These are phyloP conservation scores for Aureobasidium sp. DNA, from an alignment of 2,329 filamentous ascomycete species.

Conservation along the genomic window DNA sequence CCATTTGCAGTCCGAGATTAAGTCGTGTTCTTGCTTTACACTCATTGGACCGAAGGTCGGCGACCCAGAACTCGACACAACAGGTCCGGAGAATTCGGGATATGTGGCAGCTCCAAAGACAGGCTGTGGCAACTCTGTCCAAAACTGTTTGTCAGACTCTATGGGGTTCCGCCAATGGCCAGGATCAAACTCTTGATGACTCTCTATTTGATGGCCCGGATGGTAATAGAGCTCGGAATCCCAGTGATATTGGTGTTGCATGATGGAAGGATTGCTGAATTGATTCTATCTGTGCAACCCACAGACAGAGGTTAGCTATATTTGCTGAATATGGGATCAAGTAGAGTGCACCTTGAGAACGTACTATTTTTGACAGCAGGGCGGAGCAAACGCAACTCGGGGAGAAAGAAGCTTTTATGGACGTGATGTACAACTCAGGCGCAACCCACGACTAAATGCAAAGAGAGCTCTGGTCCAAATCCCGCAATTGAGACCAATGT, in stretches of 20 bases:
- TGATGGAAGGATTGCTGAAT: not conserved
- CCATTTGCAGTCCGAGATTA: not conserved
- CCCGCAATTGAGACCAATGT: not conserved
- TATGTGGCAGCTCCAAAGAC: not conserved
- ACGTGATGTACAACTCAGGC: not conserved
- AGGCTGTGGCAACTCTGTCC: not conserved
- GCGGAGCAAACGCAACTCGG: not conserved
- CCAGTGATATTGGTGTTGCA: constrained; percentile 3
- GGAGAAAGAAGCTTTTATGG: not conserved
- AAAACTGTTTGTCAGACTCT: not conserved
- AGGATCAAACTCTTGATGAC: not conserved
- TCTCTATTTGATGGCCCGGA: not conserved
- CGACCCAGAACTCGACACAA: not conserved
- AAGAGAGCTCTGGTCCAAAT: not conserved
- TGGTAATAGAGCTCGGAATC: not conserved
- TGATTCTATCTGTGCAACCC: not conserved
- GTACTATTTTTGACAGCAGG: constrained; percentile 5
- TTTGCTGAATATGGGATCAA: not conserved
- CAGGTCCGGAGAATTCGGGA: not conserved
- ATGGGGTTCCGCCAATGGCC: not conserved
- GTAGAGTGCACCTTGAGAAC: not conserved
- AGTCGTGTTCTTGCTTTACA: not conserved
- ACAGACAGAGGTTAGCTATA: not conserved
- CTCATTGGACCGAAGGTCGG: not conserved
- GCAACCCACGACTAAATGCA: constrained; percentile 7